Percentiles rank a stretch among this genome's conserved stretches.
Conservation (phyloP, 192 early-diverging fungal genomes). For the Coemansia sp. region DNA sequence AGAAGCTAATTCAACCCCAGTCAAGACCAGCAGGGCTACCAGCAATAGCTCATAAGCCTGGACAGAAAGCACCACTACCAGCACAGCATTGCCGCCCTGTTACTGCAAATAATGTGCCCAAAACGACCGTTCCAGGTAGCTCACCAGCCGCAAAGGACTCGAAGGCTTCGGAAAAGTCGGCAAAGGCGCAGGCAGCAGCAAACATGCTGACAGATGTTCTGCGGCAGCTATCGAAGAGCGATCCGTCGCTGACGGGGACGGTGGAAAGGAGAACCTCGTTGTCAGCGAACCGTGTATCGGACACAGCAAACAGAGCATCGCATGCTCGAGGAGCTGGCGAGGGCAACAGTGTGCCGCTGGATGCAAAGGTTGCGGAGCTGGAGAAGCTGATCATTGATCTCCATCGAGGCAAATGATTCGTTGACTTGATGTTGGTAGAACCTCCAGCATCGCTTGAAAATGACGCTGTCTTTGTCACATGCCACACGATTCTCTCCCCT, state of each 20-base stretch:
- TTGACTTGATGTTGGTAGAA: too few relatives aligned
- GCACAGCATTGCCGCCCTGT: background rate
- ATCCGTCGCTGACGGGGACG: conserved; percentile 21
- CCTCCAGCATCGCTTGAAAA: too few relatives aligned
- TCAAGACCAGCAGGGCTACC: background rate
- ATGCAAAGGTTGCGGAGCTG: conserved; percentile 49
- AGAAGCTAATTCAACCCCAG: background rate
- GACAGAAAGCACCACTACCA: background rate
- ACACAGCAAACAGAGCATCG: background rate
- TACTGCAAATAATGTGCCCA: background rate
- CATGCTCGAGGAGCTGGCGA: background rate
- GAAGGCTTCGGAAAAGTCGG: conserved; percentile 15
- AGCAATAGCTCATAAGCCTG: too few relatives aligned
- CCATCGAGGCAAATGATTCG: conserved; percentile 1
- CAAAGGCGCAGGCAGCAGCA: conserved; percentile 50
- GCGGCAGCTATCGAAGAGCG: conserved; percentile 26
- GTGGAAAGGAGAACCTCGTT: background rate
- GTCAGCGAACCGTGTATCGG: too few relatives aligned
- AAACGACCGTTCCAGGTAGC: background rate
- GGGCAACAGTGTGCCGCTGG: conserved; percentile 21
- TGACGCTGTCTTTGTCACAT: too few relatives aligned
- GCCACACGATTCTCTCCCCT: too few relatives aligned
- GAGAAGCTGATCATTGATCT: conserved; percentile 46
- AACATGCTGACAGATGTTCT: conserved; percentile 47
- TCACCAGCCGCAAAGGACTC: background rate